Evolutionary conservation across 352 stramenopile genomes (phyloP).

Genomic region (Globisporangium yorkense): DNA sequence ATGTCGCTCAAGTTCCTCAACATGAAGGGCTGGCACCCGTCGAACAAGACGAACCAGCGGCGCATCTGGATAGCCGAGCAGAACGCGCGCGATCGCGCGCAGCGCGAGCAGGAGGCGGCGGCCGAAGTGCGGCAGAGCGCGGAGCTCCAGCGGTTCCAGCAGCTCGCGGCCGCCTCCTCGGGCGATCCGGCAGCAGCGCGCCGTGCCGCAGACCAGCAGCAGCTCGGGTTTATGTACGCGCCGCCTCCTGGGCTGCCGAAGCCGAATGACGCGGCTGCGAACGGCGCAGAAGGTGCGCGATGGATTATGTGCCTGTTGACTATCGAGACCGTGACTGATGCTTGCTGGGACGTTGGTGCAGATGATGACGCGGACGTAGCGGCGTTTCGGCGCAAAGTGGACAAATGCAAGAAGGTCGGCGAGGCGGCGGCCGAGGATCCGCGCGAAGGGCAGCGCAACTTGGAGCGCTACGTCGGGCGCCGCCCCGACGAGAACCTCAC

Average conservation of each 20-base stretch:
- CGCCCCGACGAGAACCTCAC: slow-evolving; percentile 65
- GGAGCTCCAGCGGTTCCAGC: slow-evolving; percentile 47
- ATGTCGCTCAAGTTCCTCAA: slow-evolving; percentile 84
- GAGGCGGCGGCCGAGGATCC: slow-evolving; percentile 6
- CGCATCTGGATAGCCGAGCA: slow-evolving; percentile 82
- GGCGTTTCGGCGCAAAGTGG: slow-evolving; percentile 59
- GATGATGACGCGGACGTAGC: slow-evolving; percentile 31
- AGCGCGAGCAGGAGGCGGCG: slow-evolving; percentile 54
- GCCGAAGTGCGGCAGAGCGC: slow-evolving; percentile 59
- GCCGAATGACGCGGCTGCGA: slow-evolving; percentile 24
- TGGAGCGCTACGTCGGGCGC: slow-evolving; percentile 71
- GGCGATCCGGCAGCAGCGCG: slow-evolving; percentile 43
- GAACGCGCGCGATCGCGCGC: slow-evolving; percentile 37
- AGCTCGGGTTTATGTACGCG: slow-evolving; percentile 75
- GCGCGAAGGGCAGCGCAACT: slow-evolving; percentile 28
- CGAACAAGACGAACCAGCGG: slow-evolving; percentile 81
- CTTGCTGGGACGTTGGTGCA: neutral
- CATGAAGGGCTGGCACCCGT: slow-evolving; percentile 75
- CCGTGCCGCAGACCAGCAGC: slow-evolving; percentile 34
- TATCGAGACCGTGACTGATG: neutral
- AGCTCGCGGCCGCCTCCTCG: slow-evolving; percentile 40
- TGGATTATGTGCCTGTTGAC: neutral
- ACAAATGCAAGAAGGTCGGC: slow-evolving; percentile 18
- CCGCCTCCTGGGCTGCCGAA: slow-evolving; percentile 60
- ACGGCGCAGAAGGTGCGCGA: slow-evolving; percentile 8